Conservation (phyloP, 2,329 filamentous ascomycete genomes). For the Zopfia rhizophila region DNA sequence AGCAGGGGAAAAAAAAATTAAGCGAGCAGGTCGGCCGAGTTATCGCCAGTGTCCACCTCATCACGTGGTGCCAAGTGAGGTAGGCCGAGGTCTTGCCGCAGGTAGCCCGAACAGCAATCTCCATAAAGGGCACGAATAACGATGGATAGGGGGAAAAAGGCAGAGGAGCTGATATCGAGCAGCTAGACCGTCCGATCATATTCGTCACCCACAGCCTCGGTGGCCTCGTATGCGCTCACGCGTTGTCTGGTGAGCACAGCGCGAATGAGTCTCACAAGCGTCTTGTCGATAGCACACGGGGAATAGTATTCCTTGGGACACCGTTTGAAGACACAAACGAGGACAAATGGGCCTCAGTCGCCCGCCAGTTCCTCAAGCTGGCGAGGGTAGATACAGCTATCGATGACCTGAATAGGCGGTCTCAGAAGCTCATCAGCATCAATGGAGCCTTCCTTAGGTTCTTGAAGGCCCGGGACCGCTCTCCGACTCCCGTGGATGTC, state of each 20-base stretch:
- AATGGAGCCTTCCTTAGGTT: constrained; percentile 18
- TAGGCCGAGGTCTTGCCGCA: too few species aligned
- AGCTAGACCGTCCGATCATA: constrained; percentile 20
- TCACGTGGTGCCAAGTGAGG: too few species aligned
- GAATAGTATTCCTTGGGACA: constrained; percentile 22
- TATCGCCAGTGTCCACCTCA: too few species aligned
- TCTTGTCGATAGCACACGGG: constrained; percentile 14
- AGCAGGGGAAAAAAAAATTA: too few species aligned
- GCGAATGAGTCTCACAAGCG: constrained; percentile 4
- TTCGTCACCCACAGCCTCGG: constrained; percentile 25
- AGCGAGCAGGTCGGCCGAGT: too few species aligned
- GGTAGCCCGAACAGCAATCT: too few species aligned
- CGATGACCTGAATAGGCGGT: constrained; percentile 22
- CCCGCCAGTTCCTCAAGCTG: constrained; percentile 13
- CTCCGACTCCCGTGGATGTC: constrained; percentile 17
- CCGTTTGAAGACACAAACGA: constrained; percentile 24
- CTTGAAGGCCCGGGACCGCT: constrained; percentile 15
- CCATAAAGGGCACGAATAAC: too few species aligned
- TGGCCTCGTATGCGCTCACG: constrained; percentile 25
- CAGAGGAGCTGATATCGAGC: background rate
- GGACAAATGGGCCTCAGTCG: constrained; percentile 18
- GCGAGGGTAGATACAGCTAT: constrained; percentile 12
- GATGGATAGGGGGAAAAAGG: too few species aligned
- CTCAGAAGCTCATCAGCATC: constrained; percentile 17
- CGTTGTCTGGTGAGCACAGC: constrained; percentile 16